A percentile compares a stretch with the other conserved stretches of the same genome.
Conservation (phyloP, 257 asterid species). For the Perilla frutescens region DNA sequence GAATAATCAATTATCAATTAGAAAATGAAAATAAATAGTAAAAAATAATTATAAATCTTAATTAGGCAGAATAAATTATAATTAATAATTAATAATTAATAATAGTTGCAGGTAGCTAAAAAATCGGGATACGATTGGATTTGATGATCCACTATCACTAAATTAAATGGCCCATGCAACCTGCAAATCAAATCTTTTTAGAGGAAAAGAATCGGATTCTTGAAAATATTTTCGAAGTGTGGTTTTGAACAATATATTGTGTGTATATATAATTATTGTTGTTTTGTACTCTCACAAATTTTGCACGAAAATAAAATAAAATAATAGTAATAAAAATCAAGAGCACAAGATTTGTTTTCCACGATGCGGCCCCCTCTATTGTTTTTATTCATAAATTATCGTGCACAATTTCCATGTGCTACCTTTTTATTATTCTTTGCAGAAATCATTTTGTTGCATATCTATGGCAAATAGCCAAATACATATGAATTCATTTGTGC, state of each 20-base stretch:
- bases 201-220: background rate
- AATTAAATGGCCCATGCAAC: background rate
- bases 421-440: background rate
- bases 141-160: background rate
- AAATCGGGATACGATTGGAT: background rate
- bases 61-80: too few species aligned
- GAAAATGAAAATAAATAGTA: too few species aligned
- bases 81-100: too few species aligned
- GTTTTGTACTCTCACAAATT: conserved; percentile 14
- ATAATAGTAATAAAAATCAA: too few species aligned
- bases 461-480: too few species aligned
- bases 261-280: conserved; percentile 20
- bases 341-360: too few species aligned
- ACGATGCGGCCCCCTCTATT: too few species aligned
- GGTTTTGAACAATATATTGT: background rate
- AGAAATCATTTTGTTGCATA: conserved; percentile 11
- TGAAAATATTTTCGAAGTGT: background rate
- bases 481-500: too few species aligned
- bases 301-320: too few species aligned
- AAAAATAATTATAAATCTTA: too few species aligned
- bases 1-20: too few species aligned
- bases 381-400: background rate
- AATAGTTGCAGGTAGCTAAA: background rate
- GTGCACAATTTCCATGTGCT: conserved; percentile 24
- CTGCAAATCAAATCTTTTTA: background rate